A percentile compares a stretch with the other conserved stretches of the same genome.
Conservation (phyloP, 345 rosid genomes). For the Linum tenue region DNA sequence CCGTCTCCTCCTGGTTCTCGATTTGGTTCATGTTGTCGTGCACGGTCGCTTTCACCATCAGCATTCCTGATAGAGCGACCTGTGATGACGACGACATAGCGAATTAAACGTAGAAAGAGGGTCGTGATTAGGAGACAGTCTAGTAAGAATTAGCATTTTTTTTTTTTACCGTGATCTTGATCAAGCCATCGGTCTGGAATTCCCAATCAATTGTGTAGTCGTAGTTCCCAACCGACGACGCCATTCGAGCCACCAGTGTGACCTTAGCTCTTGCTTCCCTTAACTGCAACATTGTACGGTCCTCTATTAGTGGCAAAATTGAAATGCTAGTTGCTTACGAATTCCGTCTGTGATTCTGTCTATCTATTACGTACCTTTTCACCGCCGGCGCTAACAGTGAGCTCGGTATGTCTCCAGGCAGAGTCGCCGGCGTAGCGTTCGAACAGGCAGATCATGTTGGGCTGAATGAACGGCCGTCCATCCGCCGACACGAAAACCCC, state of each 20-base stretch:
- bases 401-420: conserved; percentile 56
- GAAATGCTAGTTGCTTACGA: no score
- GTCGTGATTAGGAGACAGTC: no score
- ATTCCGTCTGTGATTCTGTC: no score
- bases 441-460: conserved; percentile 42
- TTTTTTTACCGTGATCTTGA: conserved; percentile 37
- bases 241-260: conserved; percentile 57
- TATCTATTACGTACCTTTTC: conserved; percentile 17
- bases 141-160: no score
- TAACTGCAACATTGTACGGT: conserved; percentile 19
- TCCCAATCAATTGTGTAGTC: conserved; percentile 68
- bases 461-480: conserved; percentile 41
- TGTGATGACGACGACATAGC: not conserved
- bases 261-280: conserved; percentile 53
- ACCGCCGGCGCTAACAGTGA: not conserved
- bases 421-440: conserved; percentile 52
- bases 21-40: conserved; percentile 33
- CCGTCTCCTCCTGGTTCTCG: conserved; percentile 29
- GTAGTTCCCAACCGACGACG: conserved; percentile 54
- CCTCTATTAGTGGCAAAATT: no score
- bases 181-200: conserved; percentile 65
- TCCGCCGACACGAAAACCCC: conserved; percentile 39
- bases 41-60: conserved; percentile 55
- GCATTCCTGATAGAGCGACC: conserved; percentile 60
- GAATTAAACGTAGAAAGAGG: no score